Conservation (phyloP, 805 yeast genomes). For the Kluyveromyces lactis region DNA sequence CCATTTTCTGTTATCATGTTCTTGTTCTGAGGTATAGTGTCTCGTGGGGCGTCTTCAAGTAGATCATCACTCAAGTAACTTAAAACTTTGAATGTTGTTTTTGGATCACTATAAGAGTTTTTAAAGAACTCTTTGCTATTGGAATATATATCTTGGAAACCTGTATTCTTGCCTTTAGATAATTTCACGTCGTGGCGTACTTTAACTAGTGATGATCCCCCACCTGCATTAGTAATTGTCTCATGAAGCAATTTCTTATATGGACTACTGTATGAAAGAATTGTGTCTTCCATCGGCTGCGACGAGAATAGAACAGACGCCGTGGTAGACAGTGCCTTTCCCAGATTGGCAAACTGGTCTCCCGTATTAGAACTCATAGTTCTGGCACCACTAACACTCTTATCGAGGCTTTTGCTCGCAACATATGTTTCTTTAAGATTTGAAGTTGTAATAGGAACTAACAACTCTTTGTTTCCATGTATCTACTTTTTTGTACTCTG, state of each 20-base stretch:
- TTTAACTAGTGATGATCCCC: slow-evolving; percentile 11
- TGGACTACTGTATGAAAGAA: slow-evolving; percentile 26
- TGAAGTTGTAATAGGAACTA: neutral
- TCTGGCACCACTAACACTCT: slow-evolving; percentile 6
- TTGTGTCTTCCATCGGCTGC: slow-evolving; percentile 27
- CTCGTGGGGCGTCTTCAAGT: slow-evolving; percentile 43
- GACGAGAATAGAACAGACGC: slow-evolving; percentile 48
- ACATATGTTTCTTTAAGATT: neutral
- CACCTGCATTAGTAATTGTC: slow-evolving; percentile 18
- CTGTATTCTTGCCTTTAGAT: slow-evolving; percentile 7
- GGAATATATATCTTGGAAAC: slow-evolving; percentile 25
- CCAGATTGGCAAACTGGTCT: slow-evolving; percentile 30
- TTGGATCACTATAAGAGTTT: slow-evolving; percentile 29
- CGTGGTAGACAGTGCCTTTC: slow-evolving; percentile 46
- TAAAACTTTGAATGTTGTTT: slow-evolving; percentile 40
- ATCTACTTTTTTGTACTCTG: too few relatives aligned
- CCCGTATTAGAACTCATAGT: slow-evolving; percentile 10
- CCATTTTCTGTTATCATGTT: slow-evolving; percentile 11
- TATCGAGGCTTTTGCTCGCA: slow-evolving; percentile 16
- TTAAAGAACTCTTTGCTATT: slow-evolving; percentile 33
- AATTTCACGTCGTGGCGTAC: slow-evolving; percentile 2
- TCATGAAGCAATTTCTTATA: slow-evolving; percentile 23
- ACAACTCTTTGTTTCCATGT: too few relatives aligned
- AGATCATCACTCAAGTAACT: slow-evolving; percentile 55
- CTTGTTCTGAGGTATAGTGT: slow-evolving; percentile 1